A percentile compares a stretch with the other conserved stretches of the same genome.
phyloP scores from a whole-genome alignment of 1,284 basidiomycete species.

The Stygiomarasmius scandens region DNA sequence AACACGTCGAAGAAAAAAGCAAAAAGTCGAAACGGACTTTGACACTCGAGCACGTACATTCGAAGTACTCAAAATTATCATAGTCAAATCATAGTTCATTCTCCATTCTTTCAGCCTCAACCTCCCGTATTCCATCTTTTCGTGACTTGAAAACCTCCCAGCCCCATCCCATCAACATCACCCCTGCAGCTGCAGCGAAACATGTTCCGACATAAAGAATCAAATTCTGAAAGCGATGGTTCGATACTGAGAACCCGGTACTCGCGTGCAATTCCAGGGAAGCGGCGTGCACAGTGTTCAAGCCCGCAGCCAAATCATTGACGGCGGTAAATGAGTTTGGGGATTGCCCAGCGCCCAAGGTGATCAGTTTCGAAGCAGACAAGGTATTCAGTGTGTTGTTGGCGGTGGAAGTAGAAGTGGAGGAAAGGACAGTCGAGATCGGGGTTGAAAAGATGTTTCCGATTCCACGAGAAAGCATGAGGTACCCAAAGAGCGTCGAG shows the following conservation, averaged over 20 bases:
- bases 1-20: too few species aligned
- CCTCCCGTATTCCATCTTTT: too few species aligned
- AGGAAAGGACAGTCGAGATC: constrained; percentile 35
- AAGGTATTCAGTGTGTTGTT: too few species aligned
- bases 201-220: constrained; percentile 39
- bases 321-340: too few species aligned
- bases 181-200: constrained; percentile 35
- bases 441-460: constrained; percentile 46
- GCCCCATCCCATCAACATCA: constrained; percentile 30
- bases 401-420: not conserved
- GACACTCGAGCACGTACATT: too few species aligned
- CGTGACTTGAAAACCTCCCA: constrained; percentile 1
- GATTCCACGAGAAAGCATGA: constrained; percentile 40
- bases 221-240: constrained; percentile 29
- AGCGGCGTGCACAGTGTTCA: too few species aligned
- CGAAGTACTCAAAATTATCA: too few species aligned
- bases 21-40: too few species aligned
- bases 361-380: not conserved
- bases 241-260: not conserved
- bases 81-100: too few species aligned
- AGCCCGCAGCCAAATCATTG: too few species aligned
- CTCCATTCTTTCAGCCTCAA: too few species aligned
- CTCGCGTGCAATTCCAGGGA: not conserved
- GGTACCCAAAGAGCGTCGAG: constrained; percentile 38
- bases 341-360: too few species aligned